A percentile compares a stretch with the other conserved stretches of the same genome.
These are phyloP conservation scores for Euphorbia schlechtendalii DNA, from an alignment of 441 rosid species.

Conservation along the genomic window DNA sequence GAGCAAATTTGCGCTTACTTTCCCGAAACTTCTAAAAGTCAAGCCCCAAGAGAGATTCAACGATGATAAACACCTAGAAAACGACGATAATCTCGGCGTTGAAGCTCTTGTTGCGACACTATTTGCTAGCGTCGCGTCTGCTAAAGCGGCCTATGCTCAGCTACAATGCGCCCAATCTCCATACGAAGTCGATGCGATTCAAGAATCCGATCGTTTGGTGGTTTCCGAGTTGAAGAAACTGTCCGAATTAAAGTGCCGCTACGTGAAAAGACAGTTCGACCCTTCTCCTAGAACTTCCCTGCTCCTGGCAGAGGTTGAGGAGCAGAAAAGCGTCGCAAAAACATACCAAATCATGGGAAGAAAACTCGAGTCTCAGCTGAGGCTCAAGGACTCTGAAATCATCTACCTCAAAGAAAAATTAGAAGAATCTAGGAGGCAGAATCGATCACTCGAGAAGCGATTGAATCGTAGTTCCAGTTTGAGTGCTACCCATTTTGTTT, in stretches of 20 bases:
- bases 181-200: slow-evolving; percentile 65
- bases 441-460: slow-evolving; percentile 46
- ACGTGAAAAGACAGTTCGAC: slow-evolving; percentile 60
- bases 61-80: slow-evolving; percentile 33
- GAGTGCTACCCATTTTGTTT: no score
- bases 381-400: slow-evolving; percentile 71
- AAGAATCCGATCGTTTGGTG: slow-evolving; percentile 49
- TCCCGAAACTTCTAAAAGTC: slow-evolving; percentile 53
- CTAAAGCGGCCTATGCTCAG: slow-evolving; percentile 74
- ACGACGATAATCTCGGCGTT: slow-evolving; percentile 24
- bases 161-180: slow-evolving; percentile 81
- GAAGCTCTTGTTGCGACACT: slow-evolving; percentile 66
- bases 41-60: slow-evolving; percentile 30
- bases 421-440: slow-evolving; percentile 43
- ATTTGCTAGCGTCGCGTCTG: slow-evolving; percentile 59
- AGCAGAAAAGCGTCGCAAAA: slow-evolving; percentile 51
- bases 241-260: slow-evolving; percentile 72
- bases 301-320: slow-evolving; percentile 60
- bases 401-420: slow-evolving; percentile 50
- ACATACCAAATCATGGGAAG: slow-evolving; percentile 60
- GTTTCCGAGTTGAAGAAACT: slow-evolving; percentile 54
- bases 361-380: slow-evolving; percentile 58
- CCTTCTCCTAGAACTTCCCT: slow-evolving; percentile 41
- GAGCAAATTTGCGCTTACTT: slow-evolving; percentile 51
- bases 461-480: slow-evolving; percentile 49